phyloP scores from a whole-genome alignment of 179 eudicot species.

The Dionaea muscipula region DNA sequence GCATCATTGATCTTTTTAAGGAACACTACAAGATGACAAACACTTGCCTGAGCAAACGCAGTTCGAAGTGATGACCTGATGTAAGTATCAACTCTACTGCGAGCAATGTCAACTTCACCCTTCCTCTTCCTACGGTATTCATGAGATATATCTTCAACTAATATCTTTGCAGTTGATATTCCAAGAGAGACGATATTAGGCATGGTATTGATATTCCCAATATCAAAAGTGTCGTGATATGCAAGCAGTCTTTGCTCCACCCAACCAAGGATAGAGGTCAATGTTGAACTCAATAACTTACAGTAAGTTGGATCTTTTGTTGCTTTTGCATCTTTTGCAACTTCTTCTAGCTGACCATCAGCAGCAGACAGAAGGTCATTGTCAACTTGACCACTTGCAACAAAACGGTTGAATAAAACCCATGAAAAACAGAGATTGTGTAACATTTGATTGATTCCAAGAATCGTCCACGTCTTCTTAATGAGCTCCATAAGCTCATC shows the following conservation, averaged over 20 bases:
- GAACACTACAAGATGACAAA: neutral
- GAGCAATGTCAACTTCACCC: constrained; percentile 86
- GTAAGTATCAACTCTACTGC: constrained; percentile 86
- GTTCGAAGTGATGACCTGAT: constrained; percentile 95
- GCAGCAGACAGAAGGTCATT: constrained; percentile 72
- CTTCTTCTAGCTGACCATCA: constrained; percentile 81
- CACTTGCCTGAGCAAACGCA: constrained; percentile 97
- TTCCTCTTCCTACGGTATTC: constrained; percentile 89
- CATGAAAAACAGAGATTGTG: constrained; percentile 89
- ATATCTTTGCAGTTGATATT: constrained; percentile 67
- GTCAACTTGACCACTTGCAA: constrained; percentile 80
- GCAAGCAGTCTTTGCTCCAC: constrained; percentile 92
- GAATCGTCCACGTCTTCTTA: constrained; percentile 85
- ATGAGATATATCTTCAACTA: constrained; percentile 91
- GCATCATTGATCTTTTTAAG: neutral
- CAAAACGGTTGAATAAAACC: constrained; percentile 84
- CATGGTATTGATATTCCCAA: constrained; percentile 67
- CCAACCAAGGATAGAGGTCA: constrained; percentile 87
- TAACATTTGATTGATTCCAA: constrained; percentile 78
- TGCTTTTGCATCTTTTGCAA: constrained; percentile 84
- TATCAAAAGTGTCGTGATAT: constrained; percentile 87
- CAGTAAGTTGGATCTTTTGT: constrained; percentile 72
- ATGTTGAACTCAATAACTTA: constrained; percentile 60
- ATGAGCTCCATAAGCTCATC: constrained; percentile 93
- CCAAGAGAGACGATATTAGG: constrained; percentile 74